phyloP scores from a whole-genome alignment of 1,284 basidiomycete species.

The Sporisorium iseilematis-ciliati region DNA sequence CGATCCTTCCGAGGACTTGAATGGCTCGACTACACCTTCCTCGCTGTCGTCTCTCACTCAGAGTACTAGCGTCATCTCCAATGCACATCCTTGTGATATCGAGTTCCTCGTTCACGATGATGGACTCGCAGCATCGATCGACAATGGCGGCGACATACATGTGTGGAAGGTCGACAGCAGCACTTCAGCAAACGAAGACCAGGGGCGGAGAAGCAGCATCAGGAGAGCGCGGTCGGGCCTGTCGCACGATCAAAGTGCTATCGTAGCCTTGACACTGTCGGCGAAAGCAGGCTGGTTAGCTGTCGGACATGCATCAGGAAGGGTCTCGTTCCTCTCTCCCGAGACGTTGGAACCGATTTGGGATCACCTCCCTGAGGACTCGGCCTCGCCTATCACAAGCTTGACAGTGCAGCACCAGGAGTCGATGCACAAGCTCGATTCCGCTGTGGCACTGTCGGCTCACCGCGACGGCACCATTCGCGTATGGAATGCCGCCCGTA shows the following conservation, averaged over 20 bases:
- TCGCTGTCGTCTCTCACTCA: slow-evolving; percentile 64
- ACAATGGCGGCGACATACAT: slow-evolving; percentile 74
- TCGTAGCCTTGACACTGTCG: slow-evolving; percentile 50
- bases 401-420: slow-evolving; percentile 38
- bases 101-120: slow-evolving; percentile 81
- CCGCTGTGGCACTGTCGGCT: slow-evolving; percentile 31
- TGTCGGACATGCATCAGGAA: slow-evolving; percentile 77
- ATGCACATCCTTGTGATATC: slow-evolving; percentile 82
- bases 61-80: slow-evolving; percentile 79
- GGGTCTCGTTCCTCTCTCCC: slow-evolving; percentile 74
- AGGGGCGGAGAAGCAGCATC: slow-evolving; percentile 16
- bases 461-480: slow-evolving; percentile 51
- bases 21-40: slow-evolving; percentile 62
- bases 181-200: slow-evolving; percentile 2
- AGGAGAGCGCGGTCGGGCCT: slow-evolving; percentile 7
- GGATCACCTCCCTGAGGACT: slow-evolving; percentile 12
- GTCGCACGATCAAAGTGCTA: slow-evolving; percentile 14
- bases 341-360: slow-evolving; percentile 30
- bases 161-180: slow-evolving; percentile 23
- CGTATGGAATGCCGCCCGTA: slow-evolving; percentile 29
- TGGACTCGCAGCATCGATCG: slow-evolving; percentile 80
- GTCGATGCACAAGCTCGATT: slow-evolving; percentile 33
- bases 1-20: slow-evolving; percentile 31
- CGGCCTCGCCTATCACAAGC: slow-evolving; percentile 18
- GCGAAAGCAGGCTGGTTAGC: slow-evolving; percentile 72